phyloP scores from a whole-genome alignment of 768 basidiomycete species.

The Kondoa malvinella region DNA sequence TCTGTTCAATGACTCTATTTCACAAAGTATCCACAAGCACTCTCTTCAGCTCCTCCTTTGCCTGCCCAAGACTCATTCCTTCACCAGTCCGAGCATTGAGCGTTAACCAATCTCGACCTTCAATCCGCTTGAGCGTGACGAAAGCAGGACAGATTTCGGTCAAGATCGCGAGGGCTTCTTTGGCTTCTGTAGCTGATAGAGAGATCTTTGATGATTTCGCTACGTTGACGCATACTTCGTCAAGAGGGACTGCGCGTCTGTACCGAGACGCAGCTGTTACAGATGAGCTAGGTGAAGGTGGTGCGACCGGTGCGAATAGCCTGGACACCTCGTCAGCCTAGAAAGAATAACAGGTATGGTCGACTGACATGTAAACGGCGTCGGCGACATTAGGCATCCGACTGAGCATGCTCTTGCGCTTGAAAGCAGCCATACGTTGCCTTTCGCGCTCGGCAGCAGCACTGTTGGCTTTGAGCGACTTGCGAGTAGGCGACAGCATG shows the following conservation, averaged over 20 bases:
- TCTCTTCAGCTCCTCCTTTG: not conserved
- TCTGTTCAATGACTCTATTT: not conserved
- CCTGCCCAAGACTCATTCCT: not conserved
- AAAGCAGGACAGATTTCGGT: conserved; percentile 18
- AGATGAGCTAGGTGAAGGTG: not conserved
- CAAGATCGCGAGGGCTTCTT: conserved; percentile 16
- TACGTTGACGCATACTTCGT: conserved; percentile 19
- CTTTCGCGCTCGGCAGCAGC: not conserved
- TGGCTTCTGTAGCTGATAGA: conserved; percentile 17
- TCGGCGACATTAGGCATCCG: conserved; percentile 21
- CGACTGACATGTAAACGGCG: conserved; percentile 20
- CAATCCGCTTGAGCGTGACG: conserved; percentile 15
- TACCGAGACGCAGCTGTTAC: not conserved
- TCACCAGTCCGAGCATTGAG: not conserved
- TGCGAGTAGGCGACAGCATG: conserved; percentile 15
- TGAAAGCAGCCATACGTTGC: conserved; percentile 10
- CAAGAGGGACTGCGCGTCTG: conserved; percentile 6
- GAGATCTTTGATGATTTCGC: conserved; percentile 22
- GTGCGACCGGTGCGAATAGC: not conserved
- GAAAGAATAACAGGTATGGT: not conserved
- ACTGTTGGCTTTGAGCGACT: conserved; percentile 15
- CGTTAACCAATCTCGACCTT: conserved; percentile 2
- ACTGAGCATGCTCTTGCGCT: conserved; percentile 20
- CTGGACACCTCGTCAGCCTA: not conserved
- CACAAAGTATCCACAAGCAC: not conserved